Conservation (phyloP, 257 asterid genomes). For the Fraxinus excelsior region DNA sequence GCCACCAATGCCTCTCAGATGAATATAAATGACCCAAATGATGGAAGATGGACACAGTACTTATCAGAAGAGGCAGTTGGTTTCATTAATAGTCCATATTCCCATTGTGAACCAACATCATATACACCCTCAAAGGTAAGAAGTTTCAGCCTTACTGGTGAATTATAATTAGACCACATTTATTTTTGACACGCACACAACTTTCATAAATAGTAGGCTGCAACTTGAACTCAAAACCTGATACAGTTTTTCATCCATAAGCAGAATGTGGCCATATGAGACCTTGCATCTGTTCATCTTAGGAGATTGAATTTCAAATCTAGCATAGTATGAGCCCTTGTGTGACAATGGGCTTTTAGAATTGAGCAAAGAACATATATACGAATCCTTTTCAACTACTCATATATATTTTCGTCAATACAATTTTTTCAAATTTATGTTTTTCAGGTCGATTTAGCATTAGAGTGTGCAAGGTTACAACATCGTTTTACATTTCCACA, state of each 20-base stretch:
- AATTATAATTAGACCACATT: not conserved
- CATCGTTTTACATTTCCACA: slow-evolving; percentile 73
- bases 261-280: no score
- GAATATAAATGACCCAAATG: slow-evolving; percentile 38
- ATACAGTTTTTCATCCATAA: no score
- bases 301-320: not conserved
- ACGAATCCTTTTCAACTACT: not conserved
- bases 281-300: no score
- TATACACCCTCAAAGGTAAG: slow-evolving; percentile 80
- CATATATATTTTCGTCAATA: not conserved
- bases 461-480: slow-evolving; percentile 91
- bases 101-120: slow-evolving; percentile 38
- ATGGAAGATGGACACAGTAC: slow-evolving; percentile 75
- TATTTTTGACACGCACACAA: no score
- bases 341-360: not conserved
- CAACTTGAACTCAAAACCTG: no score
- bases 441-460: slow-evolving; percentile 73
- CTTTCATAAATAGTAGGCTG: no score
- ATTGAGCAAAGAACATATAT: not conserved
- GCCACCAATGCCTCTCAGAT: slow-evolving; percentile 39
- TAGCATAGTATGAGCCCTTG: not conserved
- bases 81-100: slow-evolving; percentile 45
- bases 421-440: not conserved
- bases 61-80: slow-evolving; percentile 74
- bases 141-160: not conserved